These are phyloP conservation scores for Bacidia rubella DNA, from an alignment of 495 filamentous ascomycete species.

Conservation along the genomic window DNA sequence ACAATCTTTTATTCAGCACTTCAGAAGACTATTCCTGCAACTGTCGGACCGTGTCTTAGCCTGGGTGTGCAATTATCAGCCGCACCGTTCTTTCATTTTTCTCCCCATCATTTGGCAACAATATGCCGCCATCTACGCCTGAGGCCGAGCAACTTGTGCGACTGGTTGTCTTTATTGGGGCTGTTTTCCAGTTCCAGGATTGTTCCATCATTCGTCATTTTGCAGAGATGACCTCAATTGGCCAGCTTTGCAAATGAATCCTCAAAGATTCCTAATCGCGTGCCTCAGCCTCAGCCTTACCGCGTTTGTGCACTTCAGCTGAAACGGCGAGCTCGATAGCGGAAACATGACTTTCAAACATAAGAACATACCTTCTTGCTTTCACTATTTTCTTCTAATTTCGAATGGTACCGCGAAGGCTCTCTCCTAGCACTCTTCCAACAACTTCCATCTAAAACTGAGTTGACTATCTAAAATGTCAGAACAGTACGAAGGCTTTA, in stretches of 20 bases:
- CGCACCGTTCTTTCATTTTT: not conserved
- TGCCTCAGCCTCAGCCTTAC: not conserved
- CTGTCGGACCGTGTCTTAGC: no score
- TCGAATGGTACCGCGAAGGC: not conserved
- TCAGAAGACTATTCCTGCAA: not conserved
- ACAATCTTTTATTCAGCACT: no score
- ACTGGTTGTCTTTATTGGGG: not conserved
- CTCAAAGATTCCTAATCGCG: not conserved
- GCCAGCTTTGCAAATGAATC: no score
- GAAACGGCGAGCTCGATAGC: not conserved
- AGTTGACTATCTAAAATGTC: not conserved
- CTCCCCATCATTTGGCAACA: not conserved
- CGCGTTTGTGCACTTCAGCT: not conserved
- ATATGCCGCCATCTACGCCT: not conserved
- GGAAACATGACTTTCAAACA: not conserved
- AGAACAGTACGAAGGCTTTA: not conserved
- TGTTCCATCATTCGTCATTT: not conserved
- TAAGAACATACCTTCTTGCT: not conserved
- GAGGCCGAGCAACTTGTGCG: not conserved
- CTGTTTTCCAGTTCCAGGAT: not conserved
- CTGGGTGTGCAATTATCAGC: no score
- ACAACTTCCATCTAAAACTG: not conserved
- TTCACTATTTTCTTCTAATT: not conserved
- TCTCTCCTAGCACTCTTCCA: not conserved
- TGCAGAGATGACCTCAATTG: no score